Evolutionary conservation across 2,329 filamentous ascomycete genomes (phyloP).

Genomic region (Ophiostoma quercus): DNA sequence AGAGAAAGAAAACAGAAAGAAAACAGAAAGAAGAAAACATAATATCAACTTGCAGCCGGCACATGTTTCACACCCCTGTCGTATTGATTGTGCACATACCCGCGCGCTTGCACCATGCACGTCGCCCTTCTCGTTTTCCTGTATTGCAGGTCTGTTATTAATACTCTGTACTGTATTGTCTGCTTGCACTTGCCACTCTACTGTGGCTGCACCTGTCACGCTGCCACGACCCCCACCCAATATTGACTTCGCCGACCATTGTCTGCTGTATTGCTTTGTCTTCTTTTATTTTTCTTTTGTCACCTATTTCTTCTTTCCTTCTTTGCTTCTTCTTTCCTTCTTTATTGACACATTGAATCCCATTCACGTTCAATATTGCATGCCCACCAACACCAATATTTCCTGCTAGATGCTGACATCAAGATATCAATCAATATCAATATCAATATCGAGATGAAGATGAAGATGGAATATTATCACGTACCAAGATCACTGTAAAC

Average conservation of each 20-base stretch:
- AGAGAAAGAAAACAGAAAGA: not conserved
- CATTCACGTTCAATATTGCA: too few species aligned
- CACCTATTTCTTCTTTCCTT: not conserved
- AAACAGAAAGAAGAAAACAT: not conserved
- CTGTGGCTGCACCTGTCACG: not conserved
- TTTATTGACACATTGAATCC: not conserved
- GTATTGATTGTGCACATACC: not conserved
- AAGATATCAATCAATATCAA: too few species aligned
- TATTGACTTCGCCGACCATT: not conserved
- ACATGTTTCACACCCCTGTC: not conserved
- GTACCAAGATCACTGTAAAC: too few species aligned
- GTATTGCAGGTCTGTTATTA: too few species aligned
- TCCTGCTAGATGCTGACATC: too few species aligned
- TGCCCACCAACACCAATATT: too few species aligned
- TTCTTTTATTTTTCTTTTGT: not conserved
- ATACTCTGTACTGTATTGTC: too few species aligned
- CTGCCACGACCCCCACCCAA: not conserved
- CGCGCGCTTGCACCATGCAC: slow-evolving; percentile 4
- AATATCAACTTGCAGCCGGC: not conserved
- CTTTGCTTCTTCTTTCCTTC: not conserved
- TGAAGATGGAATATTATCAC: too few species aligned
- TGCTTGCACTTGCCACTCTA: not conserved
- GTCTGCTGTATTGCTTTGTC: not conserved
- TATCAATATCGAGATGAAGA: too few species aligned
- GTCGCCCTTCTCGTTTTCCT: not conserved